These are phyloP conservation scores for Miamiensis avidus DNA, from an alignment of 169 alveolate species.

Conservation along the genomic window DNA sequence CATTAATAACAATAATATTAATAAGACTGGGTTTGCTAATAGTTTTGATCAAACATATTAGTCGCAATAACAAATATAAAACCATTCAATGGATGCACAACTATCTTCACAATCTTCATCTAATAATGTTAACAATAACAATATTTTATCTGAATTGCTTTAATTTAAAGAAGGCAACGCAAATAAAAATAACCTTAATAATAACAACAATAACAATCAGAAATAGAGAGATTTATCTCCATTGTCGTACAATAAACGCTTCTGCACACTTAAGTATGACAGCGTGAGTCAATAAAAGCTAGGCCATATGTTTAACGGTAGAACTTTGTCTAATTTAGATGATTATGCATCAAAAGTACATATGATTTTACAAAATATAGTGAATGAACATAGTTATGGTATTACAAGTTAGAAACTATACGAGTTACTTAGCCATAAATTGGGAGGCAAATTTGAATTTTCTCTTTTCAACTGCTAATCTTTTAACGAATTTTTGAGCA, in stretches of 20 bases:
- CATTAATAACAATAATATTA: too few species aligned
- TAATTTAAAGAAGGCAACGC: neutral
- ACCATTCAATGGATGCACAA: too few species aligned
- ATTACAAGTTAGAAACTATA: constrained; percentile 11
- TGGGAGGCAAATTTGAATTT: constrained; percentile 27
- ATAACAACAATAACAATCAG: neutral
- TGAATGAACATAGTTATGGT: constrained; percentile 22
- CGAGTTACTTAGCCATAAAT: constrained; percentile 10
- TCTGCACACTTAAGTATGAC: constrained; percentile 19
- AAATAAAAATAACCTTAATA: too few species aligned
- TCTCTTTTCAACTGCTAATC: constrained; percentile 18
- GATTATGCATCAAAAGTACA: neutral
- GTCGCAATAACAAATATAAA: too few species aligned
- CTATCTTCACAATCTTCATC: too few species aligned
- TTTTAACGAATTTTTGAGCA: constrained; percentile 41
- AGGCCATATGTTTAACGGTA: constrained; percentile 13
- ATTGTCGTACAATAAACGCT: constrained; percentile 11
- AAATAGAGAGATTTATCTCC: constrained; percentile 14
- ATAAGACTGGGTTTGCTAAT: too few species aligned
- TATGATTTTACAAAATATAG: neutral
- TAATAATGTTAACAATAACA: neutral
- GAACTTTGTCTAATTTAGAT: constrained; percentile 22
- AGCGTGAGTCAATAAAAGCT: neutral
- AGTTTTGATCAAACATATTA: too few species aligned
- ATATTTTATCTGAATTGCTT: neutral